Base-by-base conservation (phyloP, 2,329 filamentous ascomycete genomes). In the Trichoderma simmonsii region DNA sequence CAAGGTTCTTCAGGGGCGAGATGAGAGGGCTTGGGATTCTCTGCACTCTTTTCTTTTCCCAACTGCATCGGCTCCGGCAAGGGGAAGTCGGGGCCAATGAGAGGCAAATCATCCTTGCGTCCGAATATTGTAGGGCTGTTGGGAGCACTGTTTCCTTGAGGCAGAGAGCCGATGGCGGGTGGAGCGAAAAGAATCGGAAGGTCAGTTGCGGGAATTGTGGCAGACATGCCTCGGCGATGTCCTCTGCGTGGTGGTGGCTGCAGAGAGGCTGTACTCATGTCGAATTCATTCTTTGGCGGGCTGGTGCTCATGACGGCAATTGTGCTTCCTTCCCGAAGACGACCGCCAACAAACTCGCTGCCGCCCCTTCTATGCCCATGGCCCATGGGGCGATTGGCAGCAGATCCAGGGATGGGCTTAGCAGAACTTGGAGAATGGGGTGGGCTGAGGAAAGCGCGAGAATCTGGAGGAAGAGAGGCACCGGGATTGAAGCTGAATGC, bases 321-420 rank as follows among this genome's bases (percentile, higher is more conserved):
- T 0, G 87, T 84, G 62, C 87, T 88, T 14, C 88, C 83, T 81
- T 86, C 81, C 76, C 89, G 84, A 75, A 87, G 82, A 76, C 91
- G 92, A 8, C 92, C 93, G 48, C 93, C 93, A 61, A 97, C 92
- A 77, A 97, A 94, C 79, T 97, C 94, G 79, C 94, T 97, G 32
- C 90, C 92, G 69, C 92, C 92, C 77, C 95, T 89, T 77, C 91
- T 88, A 80, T 97, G 95, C 34, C 92, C 90, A 78, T 94, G 92
- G 26, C 91, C 90, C 36, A 83, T 82, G 28, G 87, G 83, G 73
- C 89, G 86, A 24, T 87, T 84, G 21, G 90, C 86, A 7, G 88
- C 86, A n/a, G 90, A 32, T 18, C 56, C 56, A n/a, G 56, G 87
- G 21, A 83, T 80, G 1, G 83, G 79, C 48, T 83, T 81, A 2